Base-by-base conservation (phyloP, 352 stramenopile species). In the Pythium chondricola region DNA sequence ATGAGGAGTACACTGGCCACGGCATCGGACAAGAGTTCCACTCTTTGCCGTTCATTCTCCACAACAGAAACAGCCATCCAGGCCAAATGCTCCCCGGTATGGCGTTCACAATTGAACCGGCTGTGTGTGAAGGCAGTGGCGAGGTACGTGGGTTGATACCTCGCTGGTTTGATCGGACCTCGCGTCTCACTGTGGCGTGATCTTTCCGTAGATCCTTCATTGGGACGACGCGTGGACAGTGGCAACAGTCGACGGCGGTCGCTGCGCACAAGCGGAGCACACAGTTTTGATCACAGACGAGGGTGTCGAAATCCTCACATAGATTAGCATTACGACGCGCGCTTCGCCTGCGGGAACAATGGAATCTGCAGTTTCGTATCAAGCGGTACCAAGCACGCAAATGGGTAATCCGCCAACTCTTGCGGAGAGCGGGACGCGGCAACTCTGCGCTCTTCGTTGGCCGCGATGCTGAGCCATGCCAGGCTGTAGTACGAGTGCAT, bases 21-120 rank as follows among this genome's bases (percentile, higher is more conserved):
- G 97, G 97, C 31, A 98, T 99, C 48, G 85, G 90, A 30, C 64
- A 83, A 27, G 82, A 95, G 38, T 98, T 99, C 54, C 96, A 99
- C 66, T 95, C 77, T 63, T 61, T 95, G 48, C 95, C 95, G 9
- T 98, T 97, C 70, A 96, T 99, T 43, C 58, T 95, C 36, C 90
- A 97, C 62, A 82, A 94, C 52, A 63, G 67, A 29, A 97, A 97
- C 55, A 63, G 71, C 21, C 77, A 79, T 59, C 79, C 69, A n/a
- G 83, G 74, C 17, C 56, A 82, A 41, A 90, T 95, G 73, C 63
- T 90, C 26, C 74, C 81, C 0, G 96, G 96, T 21, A 98, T 98
- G 94, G 92, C 97, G 20, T 99, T 99, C 74, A 99, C 97, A 0
- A 97, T 99, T 57, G 97, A 99, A 73, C 96, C 96, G 2, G 97